These are phyloP conservation scores for Bauhinia variegata DNA, from an alignment of 306 rosid genomes.

Conservation along the genomic window DNA sequence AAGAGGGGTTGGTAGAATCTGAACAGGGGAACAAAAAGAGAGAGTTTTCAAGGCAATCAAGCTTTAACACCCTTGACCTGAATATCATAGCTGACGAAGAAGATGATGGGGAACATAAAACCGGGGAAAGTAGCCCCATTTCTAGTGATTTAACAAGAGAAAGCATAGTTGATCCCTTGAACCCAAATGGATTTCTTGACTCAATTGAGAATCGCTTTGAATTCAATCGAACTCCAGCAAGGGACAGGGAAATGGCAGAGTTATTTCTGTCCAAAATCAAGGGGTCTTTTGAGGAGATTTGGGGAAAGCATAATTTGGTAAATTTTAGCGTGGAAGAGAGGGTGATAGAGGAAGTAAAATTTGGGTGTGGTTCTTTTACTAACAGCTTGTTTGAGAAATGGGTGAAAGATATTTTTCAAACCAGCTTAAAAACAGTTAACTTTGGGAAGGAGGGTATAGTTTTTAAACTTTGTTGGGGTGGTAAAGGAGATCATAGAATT, in stretches of 20 bases:
- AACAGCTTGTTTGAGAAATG: conserved; percentile 90
- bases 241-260: conserved; percentile 55
- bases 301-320: conserved; percentile 45
- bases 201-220: conserved; percentile 55
- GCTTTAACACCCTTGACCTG: conserved; percentile 79
- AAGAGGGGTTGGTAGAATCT: conserved; percentile 35
- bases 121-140: conserved; percentile 51
- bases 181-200: conserved; percentile 53
- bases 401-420: conserved; percentile 77
- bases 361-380: conserved; percentile 70
- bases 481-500: conserved; percentile 56
- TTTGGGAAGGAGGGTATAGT: conserved; percentile 66
- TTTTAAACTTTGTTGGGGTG: conserved; percentile 85
- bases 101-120: conserved; percentile 42
- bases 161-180: conserved; percentile 40
- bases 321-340: conserved; percentile 73
- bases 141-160: conserved; percentile 75
- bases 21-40: conserved; percentile 45
- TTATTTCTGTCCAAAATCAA: conserved; percentile 58
- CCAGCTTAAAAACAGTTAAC: conserved; percentile 58
- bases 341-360: conserved; percentile 67
- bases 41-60: conserved; percentile 66
- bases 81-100: conserved; percentile 67
- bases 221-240: conserved; percentile 54
- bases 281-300: conserved; percentile 55